These are phyloP conservation scores for Microglena sp. DNA, from an alignment of 139 green algal species.

Conservation along the genomic window DNA sequence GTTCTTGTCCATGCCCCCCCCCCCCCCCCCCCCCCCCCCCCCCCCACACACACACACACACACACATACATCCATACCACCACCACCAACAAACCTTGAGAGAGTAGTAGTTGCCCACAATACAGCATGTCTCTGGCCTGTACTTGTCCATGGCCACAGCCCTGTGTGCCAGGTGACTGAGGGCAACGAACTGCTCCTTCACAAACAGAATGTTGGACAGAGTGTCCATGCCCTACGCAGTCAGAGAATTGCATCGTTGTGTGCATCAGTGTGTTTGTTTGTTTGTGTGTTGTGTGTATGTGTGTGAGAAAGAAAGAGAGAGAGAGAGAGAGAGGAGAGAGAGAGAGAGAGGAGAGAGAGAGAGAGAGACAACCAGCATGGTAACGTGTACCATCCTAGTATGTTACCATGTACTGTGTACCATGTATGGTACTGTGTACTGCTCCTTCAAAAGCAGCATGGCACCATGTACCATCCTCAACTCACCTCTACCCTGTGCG, in stretches of 20 bases:
- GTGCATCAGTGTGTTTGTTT: too few species aligned
- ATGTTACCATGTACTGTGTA: too few species aligned
- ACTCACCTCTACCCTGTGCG: background rate
- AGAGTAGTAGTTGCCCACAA: constrained; percentile 97
- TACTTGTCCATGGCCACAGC: constrained; percentile 75
- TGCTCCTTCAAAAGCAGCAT: too few species aligned
- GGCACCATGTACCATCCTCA: too few species aligned
- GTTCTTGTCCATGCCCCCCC: constrained; percentile 69
- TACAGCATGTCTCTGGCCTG: constrained; percentile 84
- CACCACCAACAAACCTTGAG: too few species aligned
- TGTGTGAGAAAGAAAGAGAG: background rate
- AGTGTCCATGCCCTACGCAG: constrained; percentile 75
- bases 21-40: background rate
- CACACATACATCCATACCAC: too few species aligned
- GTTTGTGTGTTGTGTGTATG: too few species aligned
- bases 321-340: background rate
- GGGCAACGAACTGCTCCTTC: constrained; percentile 60
- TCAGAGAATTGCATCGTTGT: too few species aligned
- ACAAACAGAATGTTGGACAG: constrained; percentile 96
- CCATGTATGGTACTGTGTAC: too few species aligned
- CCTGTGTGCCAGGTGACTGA: constrained; percentile 79
- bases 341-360: background rate
- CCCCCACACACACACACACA: background rate
- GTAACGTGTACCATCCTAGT: too few species aligned
- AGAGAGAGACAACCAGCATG: too few species aligned